phyloP scores from a whole-genome alignment of 495 filamentous ascomycete genomes.

The Hypoxylon cercidicola region DNA sequence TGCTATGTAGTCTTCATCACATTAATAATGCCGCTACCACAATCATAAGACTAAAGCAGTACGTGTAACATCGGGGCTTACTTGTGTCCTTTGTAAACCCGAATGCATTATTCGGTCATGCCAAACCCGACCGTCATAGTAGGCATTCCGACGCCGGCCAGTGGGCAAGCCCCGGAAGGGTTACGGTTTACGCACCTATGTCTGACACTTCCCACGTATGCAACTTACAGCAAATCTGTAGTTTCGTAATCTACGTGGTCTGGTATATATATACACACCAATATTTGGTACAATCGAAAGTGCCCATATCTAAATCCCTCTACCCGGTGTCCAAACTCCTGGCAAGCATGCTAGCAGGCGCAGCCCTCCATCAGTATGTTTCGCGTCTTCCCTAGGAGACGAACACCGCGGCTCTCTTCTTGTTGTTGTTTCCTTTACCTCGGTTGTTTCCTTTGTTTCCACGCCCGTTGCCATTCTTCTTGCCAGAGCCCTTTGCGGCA shows the following conservation, averaged over 20 bases:
- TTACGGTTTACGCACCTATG: no score
- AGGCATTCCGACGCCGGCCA: no score
- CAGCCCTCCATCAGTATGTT: slow-evolving; percentile 16
- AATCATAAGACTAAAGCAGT: no score
- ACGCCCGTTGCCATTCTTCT: slow-evolving; percentile 9
- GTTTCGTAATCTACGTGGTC: slow-evolving; percentile 24
- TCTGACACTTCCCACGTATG: background rate
- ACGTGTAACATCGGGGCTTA: no score
- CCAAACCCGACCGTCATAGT: no score
- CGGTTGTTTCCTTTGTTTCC: slow-evolving; percentile 12
- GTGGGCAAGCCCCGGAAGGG: no score
- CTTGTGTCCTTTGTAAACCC: no score
- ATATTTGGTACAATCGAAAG: slow-evolving; percentile 29
- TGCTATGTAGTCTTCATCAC: no score
- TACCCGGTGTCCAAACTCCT: slow-evolving; percentile 35
- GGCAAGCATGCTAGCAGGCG: slow-evolving; percentile 22
- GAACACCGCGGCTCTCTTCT: slow-evolving; percentile 30
- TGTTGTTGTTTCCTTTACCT: slow-evolving; percentile 21
- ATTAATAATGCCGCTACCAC: no score
- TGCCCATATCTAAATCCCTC: slow-evolving; percentile 31
- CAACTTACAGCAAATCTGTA: slow-evolving; percentile 1
- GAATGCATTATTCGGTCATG: no score
- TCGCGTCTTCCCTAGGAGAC: slow-evolving; percentile 14
- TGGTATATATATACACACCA: slow-evolving; percentile 38
- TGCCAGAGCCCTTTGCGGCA: slow-evolving; percentile 19